Conservation (phyloP, 306 rosid species). For the Prunus dulcis region DNA sequence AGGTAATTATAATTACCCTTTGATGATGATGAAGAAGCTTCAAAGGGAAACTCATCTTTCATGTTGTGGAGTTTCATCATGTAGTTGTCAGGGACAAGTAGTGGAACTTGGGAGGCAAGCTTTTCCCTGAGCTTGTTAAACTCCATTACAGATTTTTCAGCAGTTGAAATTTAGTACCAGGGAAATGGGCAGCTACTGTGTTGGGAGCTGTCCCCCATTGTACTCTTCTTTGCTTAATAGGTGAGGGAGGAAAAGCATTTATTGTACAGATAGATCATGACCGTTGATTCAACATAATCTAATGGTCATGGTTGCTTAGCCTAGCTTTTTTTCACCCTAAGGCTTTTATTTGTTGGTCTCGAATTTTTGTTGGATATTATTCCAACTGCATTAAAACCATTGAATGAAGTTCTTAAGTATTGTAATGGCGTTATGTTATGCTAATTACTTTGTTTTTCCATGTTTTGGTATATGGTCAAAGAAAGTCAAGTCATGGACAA, state of each 20-base stretch:
- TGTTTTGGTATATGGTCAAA: constrained; percentile 31
- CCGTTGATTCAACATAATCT: constrained; percentile 33
- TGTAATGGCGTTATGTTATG: constrained; percentile 33
- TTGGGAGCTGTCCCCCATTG: constrained; percentile 13
- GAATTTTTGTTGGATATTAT: constrained; percentile 16
- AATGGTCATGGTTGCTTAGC: constrained; percentile 39
- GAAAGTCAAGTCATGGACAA: not conserved
- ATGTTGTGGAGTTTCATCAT: constrained; percentile 23
- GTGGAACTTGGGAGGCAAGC: constrained; percentile 26
- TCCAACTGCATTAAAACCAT: constrained; percentile 29
- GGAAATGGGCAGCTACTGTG: constrained; percentile 21
- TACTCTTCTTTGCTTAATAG: constrained; percentile 43
- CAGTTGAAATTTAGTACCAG: not conserved
- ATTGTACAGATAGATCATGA: constrained; percentile 25
- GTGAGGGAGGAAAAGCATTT: constrained; percentile 34
- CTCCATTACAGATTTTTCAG: constrained; percentile 46
- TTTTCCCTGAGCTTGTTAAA: constrained; percentile 36
- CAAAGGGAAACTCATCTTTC: constrained; percentile 46
- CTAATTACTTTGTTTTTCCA: no score
- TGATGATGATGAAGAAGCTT: constrained; percentile 43
- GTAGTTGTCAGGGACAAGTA: constrained; percentile 37
- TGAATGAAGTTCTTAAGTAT: constrained; percentile 20
- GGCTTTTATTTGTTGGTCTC: not conserved
- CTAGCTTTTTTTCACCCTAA: not conserved
- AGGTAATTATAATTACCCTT: constrained; percentile 35